Conservation (phyloP, 2,329 filamentous ascomycete species). For the Ceratocystis colombiana region DNA sequence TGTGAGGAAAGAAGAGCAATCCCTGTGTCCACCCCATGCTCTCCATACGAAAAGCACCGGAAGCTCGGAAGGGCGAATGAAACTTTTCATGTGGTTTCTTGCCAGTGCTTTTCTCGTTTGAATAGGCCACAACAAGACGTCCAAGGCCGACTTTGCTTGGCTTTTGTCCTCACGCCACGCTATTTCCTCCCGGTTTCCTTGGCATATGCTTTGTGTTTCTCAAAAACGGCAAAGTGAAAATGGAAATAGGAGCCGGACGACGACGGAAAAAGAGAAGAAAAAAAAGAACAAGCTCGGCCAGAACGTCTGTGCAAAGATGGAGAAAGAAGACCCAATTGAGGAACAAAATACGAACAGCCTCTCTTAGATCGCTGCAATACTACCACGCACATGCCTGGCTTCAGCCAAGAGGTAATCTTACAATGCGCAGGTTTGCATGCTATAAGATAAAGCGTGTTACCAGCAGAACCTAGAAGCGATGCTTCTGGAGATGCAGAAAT, state of each 20-base stretch:
- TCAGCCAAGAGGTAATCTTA: no score
- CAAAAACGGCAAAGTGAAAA: not conserved
- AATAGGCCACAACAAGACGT: not conserved
- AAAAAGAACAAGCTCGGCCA: no score
- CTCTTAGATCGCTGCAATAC: no score
- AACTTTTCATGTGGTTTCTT: not conserved
- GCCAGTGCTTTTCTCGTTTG: not conserved
- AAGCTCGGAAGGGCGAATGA: not conserved
- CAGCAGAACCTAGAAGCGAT: no score
- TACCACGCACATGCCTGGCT: no score
- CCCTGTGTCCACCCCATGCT: no score
- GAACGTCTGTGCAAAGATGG: not conserved
- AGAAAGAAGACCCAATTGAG: not conserved
- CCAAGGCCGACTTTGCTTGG: not conserved
- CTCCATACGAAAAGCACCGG: not conserved
- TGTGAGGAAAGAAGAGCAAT: not conserved
- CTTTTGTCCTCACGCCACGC: not conserved
- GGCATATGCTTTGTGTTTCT: constrained; percentile 8
- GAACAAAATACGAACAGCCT: no score
- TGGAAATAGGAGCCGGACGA: not conserved
- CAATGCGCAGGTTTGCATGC: no score
- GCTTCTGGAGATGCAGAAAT: no score
- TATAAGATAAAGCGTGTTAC: no score
- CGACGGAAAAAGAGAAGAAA: not conserved
- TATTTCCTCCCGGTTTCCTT: not conserved